These are phyloP conservation scores for Dendrocalamus sinicus DNA, from an alignment of 176 grass and related monocot species.

Conservation along the genomic window DNA sequence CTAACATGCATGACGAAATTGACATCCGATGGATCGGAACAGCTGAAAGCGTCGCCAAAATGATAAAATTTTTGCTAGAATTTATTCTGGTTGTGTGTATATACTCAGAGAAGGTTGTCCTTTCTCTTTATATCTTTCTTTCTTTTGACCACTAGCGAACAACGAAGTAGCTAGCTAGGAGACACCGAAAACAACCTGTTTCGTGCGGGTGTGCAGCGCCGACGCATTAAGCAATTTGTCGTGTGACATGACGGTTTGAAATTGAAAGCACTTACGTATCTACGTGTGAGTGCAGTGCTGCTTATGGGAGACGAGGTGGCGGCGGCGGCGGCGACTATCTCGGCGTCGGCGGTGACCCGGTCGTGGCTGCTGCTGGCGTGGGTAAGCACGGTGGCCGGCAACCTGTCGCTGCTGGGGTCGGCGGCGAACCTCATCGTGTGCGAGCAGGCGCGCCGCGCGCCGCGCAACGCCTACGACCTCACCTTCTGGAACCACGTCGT, in stretches of 20 bases:
- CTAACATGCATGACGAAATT: neutral
- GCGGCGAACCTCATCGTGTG: conserved; percentile 99
- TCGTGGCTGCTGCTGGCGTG: conserved; percentile 96
- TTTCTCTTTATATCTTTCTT: neutral
- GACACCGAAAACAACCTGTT: neutral
- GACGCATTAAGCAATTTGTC: neutral
- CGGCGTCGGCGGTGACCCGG: conserved; percentile 55
- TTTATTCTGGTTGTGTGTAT: neutral
- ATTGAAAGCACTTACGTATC: neutral
- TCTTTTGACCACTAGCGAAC: neutral
- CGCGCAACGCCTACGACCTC: conserved; percentile 69
- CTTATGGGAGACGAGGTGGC: conserved; percentile 84
- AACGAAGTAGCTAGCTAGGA: neutral
- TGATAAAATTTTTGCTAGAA: neutral
- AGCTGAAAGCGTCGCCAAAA: neutral
- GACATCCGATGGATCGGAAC: neutral
- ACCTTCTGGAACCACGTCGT: conserved; percentile 78
- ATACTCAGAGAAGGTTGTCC: neutral
- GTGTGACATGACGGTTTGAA: neutral
- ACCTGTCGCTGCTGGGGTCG: conserved; percentile 92
- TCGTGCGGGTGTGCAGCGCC: neutral
- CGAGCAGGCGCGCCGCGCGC: conserved; percentile 84
- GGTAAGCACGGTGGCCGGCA: conserved; percentile 99
- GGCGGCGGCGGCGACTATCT: conserved; percentile 70
- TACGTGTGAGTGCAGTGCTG: conserved; percentile 54